phyloP scores from a whole-genome alignment of 768 basidiomycete species.

The Pleurotus pulmonarius region DNA sequence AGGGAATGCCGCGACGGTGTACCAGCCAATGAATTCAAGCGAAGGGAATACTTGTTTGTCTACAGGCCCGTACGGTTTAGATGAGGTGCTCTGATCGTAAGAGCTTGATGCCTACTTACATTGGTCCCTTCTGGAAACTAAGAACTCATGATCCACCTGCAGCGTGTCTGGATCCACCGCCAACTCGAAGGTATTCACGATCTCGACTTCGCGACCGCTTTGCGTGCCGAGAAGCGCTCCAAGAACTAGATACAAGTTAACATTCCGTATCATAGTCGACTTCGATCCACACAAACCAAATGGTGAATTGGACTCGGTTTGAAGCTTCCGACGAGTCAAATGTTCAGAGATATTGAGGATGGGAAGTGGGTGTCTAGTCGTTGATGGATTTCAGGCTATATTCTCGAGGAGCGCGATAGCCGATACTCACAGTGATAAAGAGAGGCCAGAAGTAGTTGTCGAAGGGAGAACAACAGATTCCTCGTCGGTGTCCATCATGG shows the following conservation, averaged over 20 bases:
- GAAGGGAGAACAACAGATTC: conserved; percentile 70
- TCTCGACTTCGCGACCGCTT: conserved; percentile 91
- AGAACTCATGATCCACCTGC: conserved; percentile 76
- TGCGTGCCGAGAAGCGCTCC: conserved; percentile 94
- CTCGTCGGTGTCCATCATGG: conserved; percentile 75
- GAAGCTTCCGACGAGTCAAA: conserved; percentile 79
- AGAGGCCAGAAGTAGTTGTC: conserved; percentile 68
- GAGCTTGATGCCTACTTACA: conserved; percentile 40
- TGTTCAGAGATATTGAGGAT: conserved; percentile 98
- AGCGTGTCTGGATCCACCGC: conserved; percentile 56
- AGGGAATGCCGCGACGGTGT: conserved; percentile 78
- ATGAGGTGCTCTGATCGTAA: background rate
- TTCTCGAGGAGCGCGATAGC: background rate
- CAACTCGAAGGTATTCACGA: conserved; percentile 95
- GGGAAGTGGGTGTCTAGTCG: conserved; percentile 84
- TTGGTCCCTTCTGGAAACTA: conserved; percentile 82
- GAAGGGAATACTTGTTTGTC: conserved; percentile 99
- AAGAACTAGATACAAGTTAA: conserved; percentile 51
- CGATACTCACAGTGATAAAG: conserved; percentile 63
- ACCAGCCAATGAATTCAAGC: conserved; percentile 97
- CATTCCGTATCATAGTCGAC: background rate
- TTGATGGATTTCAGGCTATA: conserved; percentile 9
- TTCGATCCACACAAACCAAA: conserved; percentile 51
- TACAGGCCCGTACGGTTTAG: conserved; percentile 26
- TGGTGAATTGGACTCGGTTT: conserved; percentile 54